Base-by-base conservation (phyloP, 2,329 filamentous ascomycete genomes). In the Raffaelea arxii region DNA sequence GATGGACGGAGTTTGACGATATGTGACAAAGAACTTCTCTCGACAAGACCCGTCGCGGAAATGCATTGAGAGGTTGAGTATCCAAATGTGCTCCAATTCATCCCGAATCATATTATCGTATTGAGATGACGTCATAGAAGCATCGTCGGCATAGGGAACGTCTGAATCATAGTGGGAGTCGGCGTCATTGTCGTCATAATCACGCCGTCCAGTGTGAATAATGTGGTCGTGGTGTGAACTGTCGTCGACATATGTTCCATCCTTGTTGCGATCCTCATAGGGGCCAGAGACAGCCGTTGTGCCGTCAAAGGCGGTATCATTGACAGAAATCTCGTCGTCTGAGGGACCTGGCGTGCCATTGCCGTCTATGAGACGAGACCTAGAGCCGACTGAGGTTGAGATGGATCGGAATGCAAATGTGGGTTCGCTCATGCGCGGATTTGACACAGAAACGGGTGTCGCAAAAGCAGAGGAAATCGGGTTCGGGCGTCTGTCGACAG, bases 1-100 rank as follows among this genome's bases (percentile, higher is more conserved):
- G 51, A 79, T 71, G 51, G 78, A 84, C 4, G 86, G 81, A 41
- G 77, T 76, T 62, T 94, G 84, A 41, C 89, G 86, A 62, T 86
- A 98, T 0, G 92, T 97, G 52, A 98, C 82, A 63, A 97, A 98
- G 69, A 97, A 97, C 63, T 98, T 98, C 64, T 98, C 92, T 38
- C 91, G 78, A 56, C 86, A 86, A 12, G 90, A 94, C 57, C 84
- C 83, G 66, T 98, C 92, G 49, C 90, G 80, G 63, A 96, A 98
- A 63, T 95, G 89, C 92, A 98, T 96, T 65, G 89, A 96, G 50
- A 97, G 75, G 59, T 98, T 98, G 55, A 98, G 71, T 50, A 98
- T 97, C 92, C 92, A 98, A 58, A 78, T 82, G 50, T 74, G 78
- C 58, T 96, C 89, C 46, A 96, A 74, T 63, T 97, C 91, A 52